Conservation (phyloP, 371 early-diverging fungal species). For the Sporodiniella umbellata region DNA sequence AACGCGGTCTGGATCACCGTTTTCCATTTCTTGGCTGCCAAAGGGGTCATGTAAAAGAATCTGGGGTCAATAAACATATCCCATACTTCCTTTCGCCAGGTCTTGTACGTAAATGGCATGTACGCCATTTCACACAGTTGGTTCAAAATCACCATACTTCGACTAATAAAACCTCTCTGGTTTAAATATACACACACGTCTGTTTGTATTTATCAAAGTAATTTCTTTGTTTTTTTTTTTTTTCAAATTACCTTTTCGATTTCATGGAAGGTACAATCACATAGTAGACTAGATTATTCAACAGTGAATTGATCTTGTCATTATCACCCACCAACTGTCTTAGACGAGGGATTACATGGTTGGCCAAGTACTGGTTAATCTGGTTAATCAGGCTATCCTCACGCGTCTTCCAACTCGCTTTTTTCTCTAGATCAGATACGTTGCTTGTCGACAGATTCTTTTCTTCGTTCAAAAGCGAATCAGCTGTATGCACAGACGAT, state of each 20-base stretch:
- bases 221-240: too few relatives aligned
- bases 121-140: slow-evolving; percentile 57
- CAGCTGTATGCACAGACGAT: slow-evolving; percentile 14
- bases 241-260: slow-evolving; percentile 51
- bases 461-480: slow-evolving; percentile 2
- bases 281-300: slow-evolving; percentile 79
- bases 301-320: slow-evolving; percentile 61
- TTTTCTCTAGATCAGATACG: slow-evolving; percentile 47
- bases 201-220: too few relatives aligned
- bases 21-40: slow-evolving; percentile 61
- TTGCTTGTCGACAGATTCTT: slow-evolving; percentile 34
- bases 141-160: slow-evolving; percentile 37
- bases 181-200: too few relatives aligned
- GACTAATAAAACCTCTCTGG: too few relatives aligned
- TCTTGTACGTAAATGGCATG: slow-evolving; percentile 62
- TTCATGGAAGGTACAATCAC: slow-evolving; percentile 71
- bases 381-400: slow-evolving; percentile 53
- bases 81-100: slow-evolving; percentile 83
- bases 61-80: slow-evolving; percentile 71
- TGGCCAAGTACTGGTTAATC: slow-evolving; percentile 47
- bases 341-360: slow-evolving; percentile 65
- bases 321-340: slow-evolving; percentile 67
- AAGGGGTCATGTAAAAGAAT: slow-evolving; percentile 65
- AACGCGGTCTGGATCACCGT: slow-evolving; percentile 64
- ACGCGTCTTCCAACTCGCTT: slow-evolving; percentile 42